Base-by-base conservation (phyloP, 2,329 filamentous ascomycete genomes). In the Verticillium isaacii region DNA sequence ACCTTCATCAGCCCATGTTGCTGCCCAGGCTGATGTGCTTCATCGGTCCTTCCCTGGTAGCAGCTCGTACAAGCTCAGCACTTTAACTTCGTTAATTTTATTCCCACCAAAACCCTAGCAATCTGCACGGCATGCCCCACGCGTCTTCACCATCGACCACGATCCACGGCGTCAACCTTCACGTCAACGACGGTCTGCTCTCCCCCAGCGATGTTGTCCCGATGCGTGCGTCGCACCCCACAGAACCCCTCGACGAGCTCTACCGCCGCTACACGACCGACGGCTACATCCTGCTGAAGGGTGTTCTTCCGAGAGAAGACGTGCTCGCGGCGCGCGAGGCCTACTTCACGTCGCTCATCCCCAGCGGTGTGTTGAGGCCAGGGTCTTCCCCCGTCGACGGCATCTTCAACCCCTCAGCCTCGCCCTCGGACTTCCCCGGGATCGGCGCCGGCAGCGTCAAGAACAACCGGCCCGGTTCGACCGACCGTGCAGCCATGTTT, bases 281-380 rank as follows among this genome's bases (percentile, higher is more conserved):
- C 56, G 83, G 83, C 25, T 86, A 86, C 65, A 69, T 87, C 32
- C 82, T 83, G 60, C 60, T 87, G 2, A 86, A 86, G 65, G 77
- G 78, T 1, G 69, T 87, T 0, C 71, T 87, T 2, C 84, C 84
- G 0, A 78, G 79, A 2, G 70, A 74, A 2, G 82, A 86, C 60
- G 82, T 86, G 1, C 74, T 85, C 9, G 73, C 75, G 39, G 79
- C 80, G 9, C 79, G 85, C 1, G 72, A 79, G 61, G 71, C 76
- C 36, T 87, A 86, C 69, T 87, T 87, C 68, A 70, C 73, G 3
- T 80, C 80, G 55, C 73, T 88, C 4, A 73, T 78, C 1, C 78
- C 84, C 1, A 87, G 80, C 32, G 83, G 83, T 0, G 79, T 88
- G 36, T 72, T 89, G 2, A 80, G 83, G 63, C 80, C 82, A 0